These are phyloP conservation scores for Pelargonium myrrhifolium DNA, from an alignment of 441 rosid species.

Conservation along the genomic window DNA sequence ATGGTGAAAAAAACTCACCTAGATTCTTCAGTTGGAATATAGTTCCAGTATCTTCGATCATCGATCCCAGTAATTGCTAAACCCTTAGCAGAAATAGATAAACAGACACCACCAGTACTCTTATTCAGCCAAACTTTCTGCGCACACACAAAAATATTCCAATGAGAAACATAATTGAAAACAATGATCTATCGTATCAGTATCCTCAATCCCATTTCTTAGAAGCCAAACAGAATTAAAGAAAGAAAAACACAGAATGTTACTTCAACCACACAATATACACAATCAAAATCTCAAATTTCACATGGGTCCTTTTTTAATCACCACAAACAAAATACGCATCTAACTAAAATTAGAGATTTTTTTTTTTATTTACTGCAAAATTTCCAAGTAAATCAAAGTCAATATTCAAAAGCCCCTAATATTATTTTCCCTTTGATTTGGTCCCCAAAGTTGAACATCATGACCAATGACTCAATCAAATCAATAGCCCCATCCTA, in stretches of 20 bases:
- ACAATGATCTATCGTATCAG: not conserved
- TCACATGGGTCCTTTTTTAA: too few species aligned
- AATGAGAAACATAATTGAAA: not conserved
- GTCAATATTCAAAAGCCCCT: too few species aligned
- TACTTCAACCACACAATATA: not conserved
- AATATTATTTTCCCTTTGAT: too few species aligned
- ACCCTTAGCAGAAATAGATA: conserved; percentile 54
- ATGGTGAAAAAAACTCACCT: conserved; percentile 30
- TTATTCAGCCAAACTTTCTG: conserved; percentile 75
- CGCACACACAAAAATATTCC: conserved; percentile 9
- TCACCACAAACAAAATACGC: not conserved
- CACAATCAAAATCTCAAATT: not conserved
- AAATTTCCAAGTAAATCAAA: too few species aligned
- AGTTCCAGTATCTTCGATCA: conserved; percentile 74
- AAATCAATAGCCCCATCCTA: not conserved
- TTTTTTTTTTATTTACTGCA: too few species aligned
- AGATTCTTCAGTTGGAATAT: conserved; percentile 52
- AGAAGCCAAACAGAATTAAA: not conserved
- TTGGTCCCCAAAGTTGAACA: not conserved
- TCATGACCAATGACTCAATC: not conserved
- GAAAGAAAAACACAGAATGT: not conserved
- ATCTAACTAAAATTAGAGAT: not conserved
- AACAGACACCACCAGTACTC: conserved; percentile 50
- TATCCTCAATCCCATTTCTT: not conserved
- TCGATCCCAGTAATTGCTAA: conserved; percentile 64